phyloP scores from a whole-genome alignment of 2,329 filamentous ascomycete species.

The Diaporthe destruens region DNA sequence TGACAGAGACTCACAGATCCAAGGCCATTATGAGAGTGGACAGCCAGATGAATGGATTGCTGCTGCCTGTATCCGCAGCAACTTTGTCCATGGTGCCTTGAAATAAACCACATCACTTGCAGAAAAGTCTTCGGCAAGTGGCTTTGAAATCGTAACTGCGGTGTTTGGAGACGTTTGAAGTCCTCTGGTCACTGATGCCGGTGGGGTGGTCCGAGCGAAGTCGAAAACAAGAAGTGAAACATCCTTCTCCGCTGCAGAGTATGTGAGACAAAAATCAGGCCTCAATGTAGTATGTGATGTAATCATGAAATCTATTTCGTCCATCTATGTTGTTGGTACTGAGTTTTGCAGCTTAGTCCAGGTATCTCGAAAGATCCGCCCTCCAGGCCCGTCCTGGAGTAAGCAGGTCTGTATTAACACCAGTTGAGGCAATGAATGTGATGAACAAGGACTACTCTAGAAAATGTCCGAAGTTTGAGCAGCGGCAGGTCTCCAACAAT shows the following conservation, averaged over 20 bases:
- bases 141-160: not conserved
- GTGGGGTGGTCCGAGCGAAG: conserved; percentile 6
- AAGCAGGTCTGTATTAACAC: not conserved
- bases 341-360: not conserved
- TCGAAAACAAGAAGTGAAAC: not conserved
- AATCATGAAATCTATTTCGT: not conserved
- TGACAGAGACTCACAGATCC: conserved; percentile 26
- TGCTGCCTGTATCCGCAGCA: not conserved
- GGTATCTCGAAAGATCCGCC: not conserved
- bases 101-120: not conserved
- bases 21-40: conserved; percentile 33
- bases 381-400: not conserved
- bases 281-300: not conserved
- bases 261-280: too few relatives aligned
- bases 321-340: not conserved
- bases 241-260: not conserved
- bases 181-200: not conserved
- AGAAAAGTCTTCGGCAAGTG: not conserved
- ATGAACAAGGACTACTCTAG: not conserved
- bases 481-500: not conserved
- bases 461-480: too few relatives aligned
- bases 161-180: not conserved
- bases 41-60: conserved; percentile 33
- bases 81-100: conserved; percentile 22
- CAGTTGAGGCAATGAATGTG: not conserved